Base-by-base conservation (phyloP, 495 filamentous ascomycete genomes). In the Lasiosphaeriaceae sp. region DNA sequence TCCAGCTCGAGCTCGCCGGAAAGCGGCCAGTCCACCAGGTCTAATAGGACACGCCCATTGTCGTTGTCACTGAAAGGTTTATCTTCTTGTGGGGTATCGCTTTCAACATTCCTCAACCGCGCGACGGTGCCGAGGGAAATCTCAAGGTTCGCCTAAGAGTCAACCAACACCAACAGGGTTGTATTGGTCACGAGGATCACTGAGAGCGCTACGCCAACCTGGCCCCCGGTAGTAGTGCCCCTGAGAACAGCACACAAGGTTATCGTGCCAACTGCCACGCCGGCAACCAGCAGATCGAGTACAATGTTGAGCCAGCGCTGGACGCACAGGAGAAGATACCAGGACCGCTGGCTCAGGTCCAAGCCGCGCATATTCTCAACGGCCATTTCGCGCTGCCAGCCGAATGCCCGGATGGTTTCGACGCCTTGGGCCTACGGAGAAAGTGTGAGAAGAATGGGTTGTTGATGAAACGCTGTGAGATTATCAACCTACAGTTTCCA, bases 91-190 rank as follows among this genome's bases (percentile, higher is more conserved):
- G 68, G 69, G 0, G 73, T 77, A 17, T 64, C 60, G n/a, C 53
- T 54, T 3, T 68, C 65, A 51, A 81, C 80, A 0, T 58, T 58
- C 51, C 67, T 65, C 0, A 84, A 57, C 6, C 80, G 65, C 2
- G 77, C 63, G 4, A 84, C 64, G 0, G 80, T 79, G 0, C 80
- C 82, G 11, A 84, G 68, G 0, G 74, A 81, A 2, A 76, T 77
- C 48, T 85, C 82, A 6, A 84, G 58, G 21, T 65, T 54, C 0
- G 79, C 80, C 73, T 74, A 83, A 1, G 50, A 61, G 16, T 56
- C 58, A 11, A 80, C 70, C 12, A 75, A 53, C 6, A 56, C 16
- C 20, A 66, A 56, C 5, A 77, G 59, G 24, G 60, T 71, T 21
- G 65, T 62, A 20, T 67, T 76, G 2, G 68, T 57, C 11, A 61